phyloP scores from a whole-genome alignment of 768 basidiomycete species.

The Lactifluus piperatus region DNA sequence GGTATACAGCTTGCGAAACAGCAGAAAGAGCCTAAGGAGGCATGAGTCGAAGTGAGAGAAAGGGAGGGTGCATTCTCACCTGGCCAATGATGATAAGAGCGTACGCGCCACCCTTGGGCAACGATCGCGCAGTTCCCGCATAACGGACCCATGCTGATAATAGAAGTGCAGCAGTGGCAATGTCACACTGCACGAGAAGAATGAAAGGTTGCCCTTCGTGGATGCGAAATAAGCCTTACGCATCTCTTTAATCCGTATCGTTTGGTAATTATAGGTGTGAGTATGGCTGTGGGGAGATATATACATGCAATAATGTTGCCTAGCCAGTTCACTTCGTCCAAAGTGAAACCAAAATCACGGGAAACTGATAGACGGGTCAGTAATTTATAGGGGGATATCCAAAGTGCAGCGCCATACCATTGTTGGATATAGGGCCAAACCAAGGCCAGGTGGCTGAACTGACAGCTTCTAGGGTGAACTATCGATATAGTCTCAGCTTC shows the following conservation, averaged over 20 bases:
- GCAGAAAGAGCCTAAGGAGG: conserved; percentile 46
- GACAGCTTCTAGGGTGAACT: conserved; percentile 56
- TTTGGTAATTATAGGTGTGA: conserved; percentile 48
- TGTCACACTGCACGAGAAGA: conserved; percentile 43
- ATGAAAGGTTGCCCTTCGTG: background rate
- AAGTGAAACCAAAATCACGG: conserved; percentile 53
- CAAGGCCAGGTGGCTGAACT: conserved; percentile 63
- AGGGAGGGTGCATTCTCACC: conserved; percentile 29
- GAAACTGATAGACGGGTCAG: conserved; percentile 34
- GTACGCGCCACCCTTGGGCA: conserved; percentile 47
- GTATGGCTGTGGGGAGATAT: conserved; percentile 53
- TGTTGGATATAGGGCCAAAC: conserved; percentile 77
- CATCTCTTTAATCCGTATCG: conserved; percentile 54
- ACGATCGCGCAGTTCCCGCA: conserved; percentile 50
- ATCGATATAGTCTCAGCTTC: background rate
- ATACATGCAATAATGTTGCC: conserved; percentile 56
- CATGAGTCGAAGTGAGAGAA: background rate
- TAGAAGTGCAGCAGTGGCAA: conserved; percentile 45
- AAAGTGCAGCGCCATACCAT: conserved; percentile 35
- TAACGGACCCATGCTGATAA: conserved; percentile 72
- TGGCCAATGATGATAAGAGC: conserved; percentile 64
- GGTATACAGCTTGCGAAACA: conserved; percentile 63
- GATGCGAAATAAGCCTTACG: conserved; percentile 35
- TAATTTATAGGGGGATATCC: background rate
- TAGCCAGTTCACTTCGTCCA: conserved; percentile 75